Evolutionary conservation across 495 filamentous ascomycete species (phyloP).

Genomic region (Xylona heveae): DNA sequence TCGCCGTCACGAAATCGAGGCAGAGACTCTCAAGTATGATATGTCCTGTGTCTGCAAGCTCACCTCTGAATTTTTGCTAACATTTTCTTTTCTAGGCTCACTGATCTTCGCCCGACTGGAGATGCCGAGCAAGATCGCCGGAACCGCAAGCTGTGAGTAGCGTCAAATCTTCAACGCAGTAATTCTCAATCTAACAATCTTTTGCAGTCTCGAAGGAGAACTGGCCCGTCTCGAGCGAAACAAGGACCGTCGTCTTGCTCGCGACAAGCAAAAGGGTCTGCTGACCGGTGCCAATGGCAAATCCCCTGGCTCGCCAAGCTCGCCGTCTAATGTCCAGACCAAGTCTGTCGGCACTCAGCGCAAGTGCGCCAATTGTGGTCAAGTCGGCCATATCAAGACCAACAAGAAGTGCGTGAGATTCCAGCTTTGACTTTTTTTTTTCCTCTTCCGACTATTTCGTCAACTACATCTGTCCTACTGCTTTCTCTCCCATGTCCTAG

Average conservation of each 20-base stretch:
- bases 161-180: constrained; percentile 1
- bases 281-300: constrained; percentile 22
- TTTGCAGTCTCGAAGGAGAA: constrained; percentile 46
- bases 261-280: constrained; percentile 68
- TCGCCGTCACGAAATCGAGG: constrained; percentile 5
- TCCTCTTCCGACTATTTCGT: no score
- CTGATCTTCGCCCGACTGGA: constrained; percentile 47
- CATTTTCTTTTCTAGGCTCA: constrained; percentile 18
- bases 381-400: constrained; percentile 95
- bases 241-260: constrained; percentile 71
- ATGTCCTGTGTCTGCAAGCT: constrained; percentile 1
- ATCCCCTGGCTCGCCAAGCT: constrained; percentile 19
- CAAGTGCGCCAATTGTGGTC: constrained; percentile 93
- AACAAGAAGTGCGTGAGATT: constrained; percentile 65
- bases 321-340: constrained; percentile 26
- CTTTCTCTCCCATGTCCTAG: not conserved
- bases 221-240: constrained; percentile 69
- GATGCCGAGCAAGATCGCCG: constrained; percentile 47
- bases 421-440: not conserved
- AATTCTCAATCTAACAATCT: not conserved
- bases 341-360: constrained; percentile 44
- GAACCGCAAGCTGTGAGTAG: constrained; percentile 27
- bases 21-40: constrained; percentile 31
- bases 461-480: constrained; percentile 1
- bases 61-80: not conserved